Conservation (phyloP, 2,329 filamentous ascomycete genomes). For the Thelonectria blattea region DNA sequence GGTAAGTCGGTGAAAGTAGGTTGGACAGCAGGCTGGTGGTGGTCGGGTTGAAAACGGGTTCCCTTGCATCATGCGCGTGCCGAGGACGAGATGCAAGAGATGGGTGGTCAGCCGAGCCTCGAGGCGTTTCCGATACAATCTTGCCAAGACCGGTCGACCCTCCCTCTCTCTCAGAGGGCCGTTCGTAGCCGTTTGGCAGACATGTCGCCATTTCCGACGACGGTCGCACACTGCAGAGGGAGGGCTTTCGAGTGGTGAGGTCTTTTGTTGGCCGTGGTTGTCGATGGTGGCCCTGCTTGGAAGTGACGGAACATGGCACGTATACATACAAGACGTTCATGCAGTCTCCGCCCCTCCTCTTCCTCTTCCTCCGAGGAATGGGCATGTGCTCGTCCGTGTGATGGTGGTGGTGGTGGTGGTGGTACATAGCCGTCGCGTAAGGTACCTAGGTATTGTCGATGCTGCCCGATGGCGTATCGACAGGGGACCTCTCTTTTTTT, state of each 20-base stretch:
- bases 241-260: background rate
- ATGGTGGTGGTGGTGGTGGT: slow-evolving; percentile 2
- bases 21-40: background rate
- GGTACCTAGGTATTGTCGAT: background rate
- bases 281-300: slow-evolving; percentile 26
- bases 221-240: background rate
- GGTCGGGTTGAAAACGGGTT: background rate
- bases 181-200: background rate
- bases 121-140: background rate
- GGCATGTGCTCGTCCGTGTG: slow-evolving; percentile 34
- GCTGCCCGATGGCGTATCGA: background rate
- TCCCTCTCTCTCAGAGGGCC: background rate
- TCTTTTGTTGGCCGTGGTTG: background rate
- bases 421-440: slow-evolving; percentile 13
- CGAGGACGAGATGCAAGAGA: too few relatives aligned
- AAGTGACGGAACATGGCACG: slow-evolving; percentile 23
- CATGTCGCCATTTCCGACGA: slow-evolving; percentile 1
- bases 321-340: slow-evolving; percentile 36
- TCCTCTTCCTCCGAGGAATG: slow-evolving; percentile 25
- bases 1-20: too few relatives aligned
- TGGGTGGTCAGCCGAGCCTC: background rate
- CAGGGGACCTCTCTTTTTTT: background rate
- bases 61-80: too few relatives aligned
- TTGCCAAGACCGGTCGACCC: too few relatives aligned
- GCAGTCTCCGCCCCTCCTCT: slow-evolving; percentile 29